Conservation (phyloP, 805 yeast species). For the Yamadazyma takamatsuzukensis region DNA sequence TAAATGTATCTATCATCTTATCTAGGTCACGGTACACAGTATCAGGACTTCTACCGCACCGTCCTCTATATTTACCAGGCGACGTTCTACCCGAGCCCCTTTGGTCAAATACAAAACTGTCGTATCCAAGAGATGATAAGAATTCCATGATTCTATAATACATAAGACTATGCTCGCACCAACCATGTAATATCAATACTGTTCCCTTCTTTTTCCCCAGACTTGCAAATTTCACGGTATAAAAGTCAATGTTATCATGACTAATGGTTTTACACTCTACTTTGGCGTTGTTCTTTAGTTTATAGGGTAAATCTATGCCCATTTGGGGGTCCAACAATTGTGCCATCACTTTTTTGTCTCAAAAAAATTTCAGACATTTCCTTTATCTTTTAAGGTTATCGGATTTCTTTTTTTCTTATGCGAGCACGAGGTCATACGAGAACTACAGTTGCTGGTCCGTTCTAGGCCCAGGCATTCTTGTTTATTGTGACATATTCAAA, state of each 20-base stretch:
- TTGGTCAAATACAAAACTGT: constrained; percentile 66
- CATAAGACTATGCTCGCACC: constrained; percentile 52
- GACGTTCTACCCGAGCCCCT: constrained; percentile 71
- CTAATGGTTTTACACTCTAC: constrained; percentile 1
- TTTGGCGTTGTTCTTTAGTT: constrained; percentile 1
- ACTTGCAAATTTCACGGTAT: constrained; percentile 10
- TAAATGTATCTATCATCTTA: constrained; percentile 43
- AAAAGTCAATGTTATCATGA: constrained; percentile 10
- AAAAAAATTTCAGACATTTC: constrained; percentile 1
- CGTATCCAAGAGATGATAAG: constrained; percentile 52
- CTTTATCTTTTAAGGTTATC: no score
- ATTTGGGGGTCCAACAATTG: constrained; percentile 9
- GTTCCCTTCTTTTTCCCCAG: constrained; percentile 41
- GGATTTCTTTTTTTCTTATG: constrained; percentile 1
- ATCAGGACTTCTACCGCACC: constrained; percentile 45
- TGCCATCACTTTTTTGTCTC: constrained; percentile 6
- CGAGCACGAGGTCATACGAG: constrained; percentile 1
- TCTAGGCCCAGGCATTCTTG: background rate
- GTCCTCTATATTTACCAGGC: constrained; percentile 50
- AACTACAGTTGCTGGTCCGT: background rate
- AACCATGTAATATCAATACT: constrained; percentile 66
- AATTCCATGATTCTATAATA: constrained; percentile 54
- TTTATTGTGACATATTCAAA: constrained; percentile 1
- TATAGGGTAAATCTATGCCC: constrained; percentile 11
- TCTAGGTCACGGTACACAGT: constrained; percentile 59